Conservation (phyloP, 495 filamentous ascomycete genomes). For the Chaetomium fimeti region DNA sequence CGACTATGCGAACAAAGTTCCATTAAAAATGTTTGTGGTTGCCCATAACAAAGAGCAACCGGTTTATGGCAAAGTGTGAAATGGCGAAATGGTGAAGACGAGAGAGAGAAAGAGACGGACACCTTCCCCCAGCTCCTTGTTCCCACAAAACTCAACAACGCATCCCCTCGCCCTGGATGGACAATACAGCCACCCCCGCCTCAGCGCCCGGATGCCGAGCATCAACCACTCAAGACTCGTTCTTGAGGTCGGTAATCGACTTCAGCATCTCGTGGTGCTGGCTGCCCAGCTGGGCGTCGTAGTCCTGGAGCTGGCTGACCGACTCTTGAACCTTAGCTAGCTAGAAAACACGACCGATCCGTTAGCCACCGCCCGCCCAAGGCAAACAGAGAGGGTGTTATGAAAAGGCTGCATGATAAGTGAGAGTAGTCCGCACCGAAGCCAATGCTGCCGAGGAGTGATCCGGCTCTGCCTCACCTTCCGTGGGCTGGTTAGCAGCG, state of each 20-base stretch:
- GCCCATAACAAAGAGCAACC: background rate
- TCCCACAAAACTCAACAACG: background rate
- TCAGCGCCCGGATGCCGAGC: background rate
- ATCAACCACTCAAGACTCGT: background rate
- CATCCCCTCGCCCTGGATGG: background rate
- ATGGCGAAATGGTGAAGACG: slow-evolving; percentile 7
- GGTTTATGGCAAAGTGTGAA: slow-evolving; percentile 1
- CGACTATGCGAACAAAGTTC: background rate
- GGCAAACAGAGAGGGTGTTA: background rate
- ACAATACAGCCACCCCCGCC: background rate
- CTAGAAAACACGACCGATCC: slow-evolving; percentile 31
- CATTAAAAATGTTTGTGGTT: background rate
- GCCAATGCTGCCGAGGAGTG: slow-evolving; percentile 56
- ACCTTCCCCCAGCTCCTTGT: slow-evolving; percentile 1
- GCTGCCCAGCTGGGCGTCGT: slow-evolving; percentile 49
- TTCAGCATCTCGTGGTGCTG: slow-evolving; percentile 48
- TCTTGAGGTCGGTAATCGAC: slow-evolving; percentile 40
- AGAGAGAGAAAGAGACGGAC: slow-evolving; percentile 1
- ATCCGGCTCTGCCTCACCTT: slow-evolving; percentile 55
- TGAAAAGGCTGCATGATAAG: slow-evolving; percentile 18
- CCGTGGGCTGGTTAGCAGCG: slow-evolving; percentile 33
- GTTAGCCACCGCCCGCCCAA: background rate
- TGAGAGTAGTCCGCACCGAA: slow-evolving; percentile 51
- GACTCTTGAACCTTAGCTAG: slow-evolving; percentile 49
- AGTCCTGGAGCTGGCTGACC: slow-evolving; percentile 45